Conservation (phyloP, 306 rosid species). For the Boehmeria nivea region DNA sequence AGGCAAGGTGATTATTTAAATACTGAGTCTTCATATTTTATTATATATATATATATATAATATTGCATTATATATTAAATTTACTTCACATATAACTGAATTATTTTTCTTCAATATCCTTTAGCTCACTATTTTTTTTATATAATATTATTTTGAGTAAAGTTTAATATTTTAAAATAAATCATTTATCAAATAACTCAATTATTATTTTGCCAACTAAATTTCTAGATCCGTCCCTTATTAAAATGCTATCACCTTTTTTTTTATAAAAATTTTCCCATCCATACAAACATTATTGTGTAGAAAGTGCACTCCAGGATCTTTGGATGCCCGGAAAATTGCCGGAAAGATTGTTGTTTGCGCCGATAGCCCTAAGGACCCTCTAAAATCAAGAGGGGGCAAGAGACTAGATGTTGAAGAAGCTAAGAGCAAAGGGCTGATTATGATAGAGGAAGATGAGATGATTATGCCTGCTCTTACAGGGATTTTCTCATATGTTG, state of each 20-base stretch:
- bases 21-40: no score
- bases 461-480: slow-evolving; percentile 51
- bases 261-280: neutral
- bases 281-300: neutral
- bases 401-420: slow-evolving; percentile 64
- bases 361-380: slow-evolving; percentile 28
- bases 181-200: no score
- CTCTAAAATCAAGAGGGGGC: slow-evolving; percentile 38
- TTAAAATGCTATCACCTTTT: no score
- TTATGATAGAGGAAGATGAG: slow-evolving; percentile 41
- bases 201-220: no score
- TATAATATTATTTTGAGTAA: no score
- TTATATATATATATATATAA: no score
- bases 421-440: slow-evolving; percentile 61
- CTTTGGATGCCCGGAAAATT: slow-evolving; percentile 53
- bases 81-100: no score
- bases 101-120: no score
- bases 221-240: no score
- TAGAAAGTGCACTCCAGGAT: slow-evolving; percentile 76
- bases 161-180: no score
- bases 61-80: no score
- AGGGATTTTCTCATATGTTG: slow-evolving; percentile 54
- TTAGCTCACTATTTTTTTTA: no score
- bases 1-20: slow-evolving; percentile 64
- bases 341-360: slow-evolving; percentile 72